Evolutionary conservation across 192 early-diverging fungal species (phyloP), one percentile per base, ranked within the genome.

Genomic region (Rhizophagus prolifer): DNA sequence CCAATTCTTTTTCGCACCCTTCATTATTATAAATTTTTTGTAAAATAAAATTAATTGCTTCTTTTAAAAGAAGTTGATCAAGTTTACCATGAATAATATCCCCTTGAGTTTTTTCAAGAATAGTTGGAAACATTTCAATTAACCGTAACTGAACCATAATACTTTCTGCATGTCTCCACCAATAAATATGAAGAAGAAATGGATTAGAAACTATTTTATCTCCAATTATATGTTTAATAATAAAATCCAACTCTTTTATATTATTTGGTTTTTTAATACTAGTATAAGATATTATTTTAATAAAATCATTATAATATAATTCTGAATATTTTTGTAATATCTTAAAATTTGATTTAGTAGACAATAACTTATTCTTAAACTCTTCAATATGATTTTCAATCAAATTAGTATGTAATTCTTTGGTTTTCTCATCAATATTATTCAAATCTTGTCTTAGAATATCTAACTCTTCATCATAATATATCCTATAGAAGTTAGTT

Each of bases 281-380:
- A n/a, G n/a, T n/a, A 21, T 16, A 4, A 7, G 50, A 21, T 54
- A 54, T 7, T 54, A 54, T 54, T 7, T 21, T 54, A 1, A 54
- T 54, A 54, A 54, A 54, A 54, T 54, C 50, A 54, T 54, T 54
- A 54, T 54, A 54, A 54, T 54, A 54, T 54, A 54, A 54, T 54
- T 54, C 50, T 54, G 50, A 54, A n/a, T 54, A 19, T 21, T 16
- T 54, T 21, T 54, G 50, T 54, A 54, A 21, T 5, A 21, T 16
- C 7, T 21, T 16, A 54, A 54, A 54, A 54, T 54, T 21, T 54
- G 19, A 16, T 21, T 54, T 19, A 21, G 16, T 7, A 6, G 19
- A 54, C 4, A 0, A 21, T 6, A 54, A 54, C 5, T 54, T 54
- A 19, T 54, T 54, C 5, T 54, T 21, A n/a, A 54, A 54, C 0